phyloP scores from a whole-genome alignment of 2,329 filamentous ascomycete species.

The Capronia coronata region DNA sequence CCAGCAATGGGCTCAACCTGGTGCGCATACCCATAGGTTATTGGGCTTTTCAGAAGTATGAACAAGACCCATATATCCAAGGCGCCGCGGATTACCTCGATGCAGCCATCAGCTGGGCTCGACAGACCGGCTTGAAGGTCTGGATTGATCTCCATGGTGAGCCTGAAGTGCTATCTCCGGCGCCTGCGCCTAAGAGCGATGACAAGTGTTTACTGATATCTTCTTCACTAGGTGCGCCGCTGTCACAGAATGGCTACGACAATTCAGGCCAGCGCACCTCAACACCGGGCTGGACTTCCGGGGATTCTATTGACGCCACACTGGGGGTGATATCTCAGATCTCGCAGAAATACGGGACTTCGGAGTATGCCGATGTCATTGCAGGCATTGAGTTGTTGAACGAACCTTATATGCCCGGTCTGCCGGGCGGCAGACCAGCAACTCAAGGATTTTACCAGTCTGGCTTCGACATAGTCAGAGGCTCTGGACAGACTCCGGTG shows the following conservation, averaged over 20 bases:
- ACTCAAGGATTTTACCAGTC: slow-evolving; percentile 49
- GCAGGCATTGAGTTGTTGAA: slow-evolving; percentile 44
- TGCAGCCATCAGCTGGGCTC: slow-evolving; percentile 54
- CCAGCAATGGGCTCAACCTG: slow-evolving; percentile 48
- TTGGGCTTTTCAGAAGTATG: slow-evolving; percentile 52
- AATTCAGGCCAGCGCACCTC: slow-evolving; percentile 50
- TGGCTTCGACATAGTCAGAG: slow-evolving; percentile 19
- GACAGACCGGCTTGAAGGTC: slow-evolving; percentile 53
- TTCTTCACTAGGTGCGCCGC: slow-evolving; percentile 41
- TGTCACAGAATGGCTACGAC: slow-evolving; percentile 62
- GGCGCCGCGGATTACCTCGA: slow-evolving; percentile 56
- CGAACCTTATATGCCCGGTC: slow-evolving; percentile 33
- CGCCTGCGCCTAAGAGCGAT: background rate
- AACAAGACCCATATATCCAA: slow-evolving; percentile 56
- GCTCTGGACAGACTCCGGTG: slow-evolving; percentile 31
- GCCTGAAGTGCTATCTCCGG: slow-evolving; percentile 14
- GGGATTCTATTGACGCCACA: slow-evolving; percentile 34
- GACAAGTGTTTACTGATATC: background rate
- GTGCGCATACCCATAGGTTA: slow-evolving; percentile 62
- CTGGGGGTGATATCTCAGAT: slow-evolving; percentile 53
- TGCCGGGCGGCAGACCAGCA: slow-evolving; percentile 37
- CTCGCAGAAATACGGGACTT: slow-evolving; percentile 50
- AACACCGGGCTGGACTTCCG: slow-evolving; percentile 34
- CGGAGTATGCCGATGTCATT: slow-evolving; percentile 52
- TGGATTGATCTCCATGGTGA: slow-evolving; percentile 62